Conservation (phyloP, 345 rosid species). For the Ceriops decandra region DNA sequence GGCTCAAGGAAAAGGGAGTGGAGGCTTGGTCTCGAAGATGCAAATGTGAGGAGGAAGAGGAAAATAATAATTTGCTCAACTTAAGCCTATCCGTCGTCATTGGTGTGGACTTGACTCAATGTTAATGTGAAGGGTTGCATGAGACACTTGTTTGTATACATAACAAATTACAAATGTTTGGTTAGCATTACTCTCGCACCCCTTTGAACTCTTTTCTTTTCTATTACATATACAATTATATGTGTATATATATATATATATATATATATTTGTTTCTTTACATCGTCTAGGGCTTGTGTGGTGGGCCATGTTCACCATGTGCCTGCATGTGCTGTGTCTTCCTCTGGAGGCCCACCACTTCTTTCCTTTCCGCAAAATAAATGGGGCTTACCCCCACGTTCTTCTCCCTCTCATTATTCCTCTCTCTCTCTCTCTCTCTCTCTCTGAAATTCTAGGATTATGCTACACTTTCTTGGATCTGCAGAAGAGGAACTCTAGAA, state of each 20-base stretch:
- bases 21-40: too few species aligned
- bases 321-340: constrained; percentile 97
- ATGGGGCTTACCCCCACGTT: constrained; percentile 41
- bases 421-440: constrained; percentile 11
- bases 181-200: constrained; percentile 30
- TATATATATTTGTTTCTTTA: not conserved
- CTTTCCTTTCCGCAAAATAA: constrained; percentile 52
- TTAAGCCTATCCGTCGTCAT: too few species aligned
- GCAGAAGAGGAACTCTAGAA: constrained; percentile 2
- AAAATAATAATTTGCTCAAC: too few species aligned
- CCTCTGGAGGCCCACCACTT: constrained; percentile 64
- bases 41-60: too few species aligned
- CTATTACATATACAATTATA: not conserved
- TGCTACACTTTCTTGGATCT: constrained; percentile 43
- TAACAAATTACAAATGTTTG: constrained; percentile 20
- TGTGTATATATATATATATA: not conserved
- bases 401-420: constrained; percentile 14
- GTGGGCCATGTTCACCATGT: constrained; percentile 72
- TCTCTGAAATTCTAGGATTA: constrained; percentile 17
- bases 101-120: too few species aligned
- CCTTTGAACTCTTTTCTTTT: constrained; percentile 1
- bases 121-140: too few species aligned
- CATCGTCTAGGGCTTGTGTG: constrained; percentile 34
- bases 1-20: too few species aligned
- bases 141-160: constrained; percentile 34